Base-by-base conservation (phyloP, 768 basidiomycete genomes). In the Chlorophyllum brunneum region DNA sequence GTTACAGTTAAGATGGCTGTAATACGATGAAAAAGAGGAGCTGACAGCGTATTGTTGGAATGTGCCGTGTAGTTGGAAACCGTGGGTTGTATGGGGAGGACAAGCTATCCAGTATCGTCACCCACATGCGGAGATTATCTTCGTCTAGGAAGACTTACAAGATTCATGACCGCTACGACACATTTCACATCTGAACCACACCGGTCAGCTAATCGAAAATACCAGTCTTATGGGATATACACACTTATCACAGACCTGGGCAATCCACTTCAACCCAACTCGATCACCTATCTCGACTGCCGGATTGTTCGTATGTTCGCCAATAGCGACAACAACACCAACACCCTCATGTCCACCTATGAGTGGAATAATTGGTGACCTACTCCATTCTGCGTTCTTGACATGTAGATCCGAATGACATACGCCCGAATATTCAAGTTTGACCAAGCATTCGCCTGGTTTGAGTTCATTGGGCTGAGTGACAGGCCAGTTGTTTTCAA, bases 341-440 rank as follows among this genome's bases (percentile, higher is more conserved):
- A 90, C 88, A 56, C 91, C 92, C 67, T 92, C 86, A 62, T 93
- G 92, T 0, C 92, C 89, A 15, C 88, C 88, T 51, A 92, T 78
- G 40, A 91, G 79, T 0, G 86, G 86, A 0, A 73, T 72, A 42
- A 72, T 79, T 23, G 81, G 74, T n/a, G 74, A 64, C 5, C 86
- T 46, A 0, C 92, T 91, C 92, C 92, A 94, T 63, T 94, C 92
- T 37, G 78, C 81, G 26, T 77, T 66, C 41, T 78, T 80, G 24
- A 85, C 83, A 59, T 92, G 90, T 13, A 90, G 75, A 62, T 92
- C 90, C 1, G 86, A 88, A 62, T 92, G 89, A 68, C 91, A 92
- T 13, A 92, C 88, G 51, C 90, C 90, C 2, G 86, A 82, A 69
- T 80, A 85, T 31, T 77, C 74, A 61, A 92, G 73, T 67, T 87